Evolutionary conservation across 2,329 filamentous ascomycete species (phyloP), one percentile per base, ranked within the genome.

Genomic region (Aspergillus udagawae): DNA sequence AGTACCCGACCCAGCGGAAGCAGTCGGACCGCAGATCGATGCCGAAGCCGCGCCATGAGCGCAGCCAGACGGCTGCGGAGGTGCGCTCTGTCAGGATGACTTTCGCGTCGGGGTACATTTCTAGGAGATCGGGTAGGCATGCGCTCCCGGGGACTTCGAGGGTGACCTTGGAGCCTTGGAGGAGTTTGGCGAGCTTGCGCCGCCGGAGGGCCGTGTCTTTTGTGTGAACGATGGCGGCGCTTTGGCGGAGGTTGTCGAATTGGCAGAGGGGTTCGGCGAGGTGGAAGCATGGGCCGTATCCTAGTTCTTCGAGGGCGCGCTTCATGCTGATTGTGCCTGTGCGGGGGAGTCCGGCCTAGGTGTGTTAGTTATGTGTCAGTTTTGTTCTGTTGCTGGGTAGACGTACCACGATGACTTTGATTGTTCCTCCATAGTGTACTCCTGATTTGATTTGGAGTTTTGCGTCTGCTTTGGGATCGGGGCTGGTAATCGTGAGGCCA

Each of bases 271-370:
- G 59, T 12, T 61, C 51, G n/a, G 59, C 54, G 45, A 60, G 53
- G 52, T 61, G 59, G 52, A 61, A 56, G 54, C 54, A 59, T n/a
- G 50, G 49, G 21, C 47, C 49, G 54, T 63, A 60, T 50, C 62
- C 62, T 9, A 64, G 59, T 53, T 59, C 55, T 48, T 60, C 59
- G 28, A 62, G 53, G 48, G 62, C 61, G 23, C 53, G 42, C 51
- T 61, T 58, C 52, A 64, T 63, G 53, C 55, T 57, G 49, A 63
- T 58, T 28, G 62, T 64, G 48, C 62, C 59, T 1, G 61, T 63
- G 20, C 61, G 59, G 14, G 62, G 62, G 32, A 63, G 53, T 17
- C 62, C 62, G n/a, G 58, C 60, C 58, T 62, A 48, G n/a, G 42
- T 54, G 10, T 9, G 29, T 55, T 38, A 55, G 52, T 35, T 3